Percentiles rank a stretch among this genome's conserved stretches.
Evolutionary conservation across 2,329 filamentous ascomycete species (phyloP).

Genomic region (Colletotrichum lindemuthianum): DNA sequence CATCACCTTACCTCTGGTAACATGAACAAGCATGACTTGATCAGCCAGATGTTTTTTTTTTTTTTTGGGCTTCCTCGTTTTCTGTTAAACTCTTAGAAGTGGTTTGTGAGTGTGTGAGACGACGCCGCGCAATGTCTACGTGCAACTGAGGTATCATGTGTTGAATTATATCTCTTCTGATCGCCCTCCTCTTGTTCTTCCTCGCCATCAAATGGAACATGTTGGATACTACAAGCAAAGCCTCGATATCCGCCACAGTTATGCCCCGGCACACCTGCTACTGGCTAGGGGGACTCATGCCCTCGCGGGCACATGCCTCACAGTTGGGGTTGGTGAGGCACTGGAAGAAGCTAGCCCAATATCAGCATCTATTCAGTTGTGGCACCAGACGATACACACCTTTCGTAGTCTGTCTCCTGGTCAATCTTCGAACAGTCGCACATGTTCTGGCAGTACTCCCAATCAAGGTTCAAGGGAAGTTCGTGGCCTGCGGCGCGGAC

Average conservation of each 20-base stretch:
- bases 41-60: too few species aligned
- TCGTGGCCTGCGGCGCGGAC: slow-evolving; percentile 28
- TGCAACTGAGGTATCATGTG: too few species aligned
- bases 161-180: too few species aligned
- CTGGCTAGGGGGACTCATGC: slow-evolving; percentile 8
- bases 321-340: slow-evolving; percentile 47
- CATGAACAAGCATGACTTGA: slow-evolving; percentile 9
- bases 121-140: too few species aligned
- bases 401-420: slow-evolving; percentile 12
- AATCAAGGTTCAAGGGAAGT: slow-evolving; percentile 15
- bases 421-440: slow-evolving; percentile 43
- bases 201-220: too few species aligned
- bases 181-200: too few species aligned
- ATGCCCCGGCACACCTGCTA: not conserved
- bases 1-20: slow-evolving; percentile 26
- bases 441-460: slow-evolving; percentile 23
- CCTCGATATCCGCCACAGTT: too few species aligned
- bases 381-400: slow-evolving; percentile 33
- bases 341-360: slow-evolving; percentile 44
- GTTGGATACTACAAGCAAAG: too few species aligned
- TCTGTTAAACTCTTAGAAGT: slow-evolving; percentile 8
- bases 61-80: slow-evolving; percentile 6
- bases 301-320: slow-evolving; percentile 36
- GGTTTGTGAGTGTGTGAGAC: not conserved
- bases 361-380: slow-evolving; percentile 3